phyloP scores from a whole-genome alignment of 768 basidiomycete species.

The Boletus vermiculosoides region DNA sequence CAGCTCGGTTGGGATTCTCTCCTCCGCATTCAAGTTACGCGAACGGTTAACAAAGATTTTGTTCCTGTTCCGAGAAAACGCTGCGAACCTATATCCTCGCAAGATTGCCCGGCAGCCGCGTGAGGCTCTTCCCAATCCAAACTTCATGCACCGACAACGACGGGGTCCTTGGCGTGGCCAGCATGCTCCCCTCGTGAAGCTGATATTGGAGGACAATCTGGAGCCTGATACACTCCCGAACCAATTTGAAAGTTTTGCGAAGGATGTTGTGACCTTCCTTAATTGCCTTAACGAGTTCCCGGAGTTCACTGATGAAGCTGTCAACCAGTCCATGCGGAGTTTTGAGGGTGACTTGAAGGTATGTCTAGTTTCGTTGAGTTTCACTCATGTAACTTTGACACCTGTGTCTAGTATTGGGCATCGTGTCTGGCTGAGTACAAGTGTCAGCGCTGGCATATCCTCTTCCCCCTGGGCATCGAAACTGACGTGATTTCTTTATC shows the following conservation, averaged over 20 bases:
- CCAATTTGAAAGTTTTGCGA: conserved; percentile 46
- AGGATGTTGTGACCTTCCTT: conserved; percentile 51
- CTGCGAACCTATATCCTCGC: conserved; percentile 55
- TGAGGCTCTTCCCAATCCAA: conserved; percentile 39
- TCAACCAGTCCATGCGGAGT: conserved; percentile 48
- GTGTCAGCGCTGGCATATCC: conserved; percentile 29
- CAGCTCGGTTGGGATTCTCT: conserved; percentile 55
- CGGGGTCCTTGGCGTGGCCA: conserved; percentile 33
- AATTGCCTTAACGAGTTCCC: conserved; percentile 56
- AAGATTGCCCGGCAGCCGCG: conserved; percentile 41
- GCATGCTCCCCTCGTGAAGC: conserved; percentile 37
- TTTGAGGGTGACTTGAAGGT: conserved; percentile 54
- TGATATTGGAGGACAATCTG: conserved; percentile 39
- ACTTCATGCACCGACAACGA: conserved; percentile 34
- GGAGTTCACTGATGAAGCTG: conserved; percentile 52
- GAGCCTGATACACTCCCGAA: conserved; percentile 49
- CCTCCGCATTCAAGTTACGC: conserved; percentile 51
- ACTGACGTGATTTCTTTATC: conserved; percentile 7
- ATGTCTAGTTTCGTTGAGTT: conserved; percentile 10
- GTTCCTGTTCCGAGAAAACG: conserved; percentile 53
- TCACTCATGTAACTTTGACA: conserved; percentile 9
- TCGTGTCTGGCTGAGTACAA: conserved; percentile 50
- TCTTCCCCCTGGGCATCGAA: background rate
- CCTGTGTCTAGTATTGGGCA: conserved; percentile 47
- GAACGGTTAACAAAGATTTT: conserved; percentile 50